phyloP scores from a whole-genome alignment of 1,139 yeast species.

The Suhomyces yuchorum region DNA sequence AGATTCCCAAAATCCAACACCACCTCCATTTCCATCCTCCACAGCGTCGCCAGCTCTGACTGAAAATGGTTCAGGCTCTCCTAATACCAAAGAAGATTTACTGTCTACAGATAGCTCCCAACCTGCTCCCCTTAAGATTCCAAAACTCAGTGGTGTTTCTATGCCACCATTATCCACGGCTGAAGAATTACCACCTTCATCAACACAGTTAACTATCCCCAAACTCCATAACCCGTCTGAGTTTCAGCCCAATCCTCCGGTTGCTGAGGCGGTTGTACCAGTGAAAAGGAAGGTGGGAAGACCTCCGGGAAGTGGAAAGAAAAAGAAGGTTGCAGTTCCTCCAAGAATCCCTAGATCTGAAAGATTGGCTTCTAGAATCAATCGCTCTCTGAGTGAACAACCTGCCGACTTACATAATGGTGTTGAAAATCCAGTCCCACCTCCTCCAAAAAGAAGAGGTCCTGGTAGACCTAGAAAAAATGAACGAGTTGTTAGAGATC shows the following conservation, averaged over 20 bases:
- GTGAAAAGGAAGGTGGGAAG: conserved; percentile 10
- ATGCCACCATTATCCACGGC: conserved; percentile 7
- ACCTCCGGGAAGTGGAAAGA: conserved; percentile 13
- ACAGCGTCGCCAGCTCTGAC: background rate
- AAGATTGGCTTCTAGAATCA: conserved; percentile 4
- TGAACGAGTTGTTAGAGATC: conserved; percentile 8
- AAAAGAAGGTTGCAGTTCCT: conserved; percentile 6
- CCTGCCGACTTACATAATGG: background rate
- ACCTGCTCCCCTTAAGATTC: background rate
- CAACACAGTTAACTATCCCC: conserved; percentile 1
- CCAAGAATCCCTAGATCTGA: conserved; percentile 6
- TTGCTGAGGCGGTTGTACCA: conserved; percentile 3
- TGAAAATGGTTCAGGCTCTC: background rate
- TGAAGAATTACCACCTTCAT: conserved; percentile 2
- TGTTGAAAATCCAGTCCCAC: background rate
- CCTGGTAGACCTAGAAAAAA: conserved; percentile 25
- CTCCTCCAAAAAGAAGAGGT: conserved; percentile 11
- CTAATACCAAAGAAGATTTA: background rate
- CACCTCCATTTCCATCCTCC: background rate
- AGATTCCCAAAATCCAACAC: background rate
- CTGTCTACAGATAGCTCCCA: background rate
- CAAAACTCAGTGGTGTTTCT: conserved; percentile 3
- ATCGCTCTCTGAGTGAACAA: background rate
- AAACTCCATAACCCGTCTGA: conserved; percentile 2
- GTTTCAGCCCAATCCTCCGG: conserved; percentile 1